These are phyloP conservation scores for Talaromyces ruber DNA, from an alignment of 495 filamentous ascomycete genomes.

Conservation along the genomic window DNA sequence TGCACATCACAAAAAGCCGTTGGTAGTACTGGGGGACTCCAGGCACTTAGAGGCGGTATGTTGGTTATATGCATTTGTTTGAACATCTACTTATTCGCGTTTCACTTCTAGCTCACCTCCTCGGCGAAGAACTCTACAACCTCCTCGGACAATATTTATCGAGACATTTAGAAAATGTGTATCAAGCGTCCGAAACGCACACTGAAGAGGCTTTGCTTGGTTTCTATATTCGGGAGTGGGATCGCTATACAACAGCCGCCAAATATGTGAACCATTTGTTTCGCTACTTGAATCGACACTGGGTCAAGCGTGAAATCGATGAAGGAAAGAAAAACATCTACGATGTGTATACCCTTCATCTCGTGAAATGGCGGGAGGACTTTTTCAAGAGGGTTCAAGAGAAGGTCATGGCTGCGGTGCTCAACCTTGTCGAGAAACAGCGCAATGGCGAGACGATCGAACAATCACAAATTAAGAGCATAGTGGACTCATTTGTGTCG, in stretches of 20 bases:
- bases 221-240: constrained; percentile 98
- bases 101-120: constrained; percentile 61
- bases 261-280: constrained; percentile 98
- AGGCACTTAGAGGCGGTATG: constrained; percentile 72
- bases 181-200: constrained; percentile 61
- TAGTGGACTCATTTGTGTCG: constrained; percentile 95
- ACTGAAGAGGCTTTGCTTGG: constrained; percentile 80
- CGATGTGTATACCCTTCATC: constrained; percentile 93
- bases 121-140: constrained; percentile 94
- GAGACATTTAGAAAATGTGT: constrained; percentile 59
- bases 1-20: constrained; percentile 96
- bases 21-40: constrained; percentile 37
- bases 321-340: constrained; percentile 98
- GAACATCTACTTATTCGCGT: constrained; percentile 13
- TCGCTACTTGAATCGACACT: constrained; percentile 94
- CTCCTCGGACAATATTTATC: constrained; percentile 78
- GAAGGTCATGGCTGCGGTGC: constrained; percentile 89
- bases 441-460: constrained; percentile 97
- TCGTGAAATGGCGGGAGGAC: constrained; percentile 89
- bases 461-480: constrained; percentile 90
- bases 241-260: constrained; percentile 86
- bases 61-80: constrained; percentile 6
- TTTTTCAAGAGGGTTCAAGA: constrained; percentile 76
- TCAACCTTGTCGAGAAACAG: constrained; percentile 95
- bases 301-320: constrained; percentile 98